A percentile compares a stretch with the other conserved stretches of the same genome.
These are phyloP conservation scores for Rhododendron kiyosumense DNA, from an alignment of 148 eudicot genomes.

Conservation along the genomic window DNA sequence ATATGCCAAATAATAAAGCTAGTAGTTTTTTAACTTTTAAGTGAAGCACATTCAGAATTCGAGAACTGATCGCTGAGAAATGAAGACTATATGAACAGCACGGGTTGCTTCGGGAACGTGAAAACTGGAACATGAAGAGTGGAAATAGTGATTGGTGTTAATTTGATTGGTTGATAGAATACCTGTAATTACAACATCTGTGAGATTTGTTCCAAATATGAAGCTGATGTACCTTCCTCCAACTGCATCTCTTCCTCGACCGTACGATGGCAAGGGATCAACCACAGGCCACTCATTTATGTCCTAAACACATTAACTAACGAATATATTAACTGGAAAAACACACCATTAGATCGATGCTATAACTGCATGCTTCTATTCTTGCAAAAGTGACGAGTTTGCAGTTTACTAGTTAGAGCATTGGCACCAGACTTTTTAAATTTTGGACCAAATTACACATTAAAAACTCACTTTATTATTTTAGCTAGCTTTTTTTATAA, in stretches of 20 bases:
- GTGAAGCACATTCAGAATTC: not conserved
- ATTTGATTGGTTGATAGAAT: not conserved
- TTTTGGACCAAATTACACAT: too few relatives aligned
- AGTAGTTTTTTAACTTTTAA: not conserved
- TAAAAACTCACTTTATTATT: too few relatives aligned
- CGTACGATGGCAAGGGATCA: constrained; percentile 81
- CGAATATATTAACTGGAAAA: not conserved
- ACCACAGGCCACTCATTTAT: constrained; percentile 55
- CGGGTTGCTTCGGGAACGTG: not conserved
- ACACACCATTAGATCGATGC: not conserved
- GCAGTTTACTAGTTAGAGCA: too few relatives aligned
- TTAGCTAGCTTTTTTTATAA: too few relatives aligned
- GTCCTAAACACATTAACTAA: constrained; percentile 31
- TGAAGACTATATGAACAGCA: not conserved
- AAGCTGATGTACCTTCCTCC: constrained; percentile 78
- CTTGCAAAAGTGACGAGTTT: not conserved
- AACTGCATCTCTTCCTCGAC: constrained; percentile 71
- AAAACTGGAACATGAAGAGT: not conserved
- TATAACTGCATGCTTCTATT: not conserved
- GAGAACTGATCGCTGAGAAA: not conserved
- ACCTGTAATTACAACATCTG: constrained; percentile 88
- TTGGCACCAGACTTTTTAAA: too few relatives aligned
- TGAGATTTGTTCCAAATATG: constrained; percentile 73
- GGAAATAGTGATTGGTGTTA: not conserved
- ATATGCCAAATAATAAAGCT: not conserved